Evolutionary conservation across 306 rosid genomes (phyloP), one percentile per base, ranked within the genome.

Genomic region (Vachellia collinsii): DNA sequence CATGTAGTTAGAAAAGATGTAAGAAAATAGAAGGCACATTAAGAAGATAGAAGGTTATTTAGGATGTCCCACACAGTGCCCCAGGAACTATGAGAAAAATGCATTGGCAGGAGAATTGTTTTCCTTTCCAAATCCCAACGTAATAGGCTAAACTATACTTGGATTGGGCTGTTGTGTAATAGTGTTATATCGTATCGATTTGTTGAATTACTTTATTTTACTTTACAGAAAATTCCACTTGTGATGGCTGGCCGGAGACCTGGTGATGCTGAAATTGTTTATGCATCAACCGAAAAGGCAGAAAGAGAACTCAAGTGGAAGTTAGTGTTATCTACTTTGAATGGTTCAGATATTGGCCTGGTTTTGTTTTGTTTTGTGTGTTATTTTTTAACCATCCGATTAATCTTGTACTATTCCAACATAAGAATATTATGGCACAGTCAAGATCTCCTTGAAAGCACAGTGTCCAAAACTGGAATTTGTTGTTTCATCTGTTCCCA

Each of bases 261-360:
- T 72, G 98, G 94, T 22, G 98, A 93, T 72, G 98, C 96, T 22
- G 98, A 93, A 85, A 68, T 88, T 22, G 90, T 95, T 58, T 95
- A 93, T 75, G 99, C 99, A 81, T 93, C 99, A 16, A 95, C 98
- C 12, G 84, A 89, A 36, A 95, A 93, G 83, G 99, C 98, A 44
- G 93, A 87, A 79, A 88, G 78, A 79, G 97, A 93, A 85, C 88
- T 95, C 79, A 87, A 88, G 75, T 95, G 99, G 99, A 91, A 88
- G 99, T 95, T 89, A 83, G 98, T 87, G 19, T 70, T 54, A 78
- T 80, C 42, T 20, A 69, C 56, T 29, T 70, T 34, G n/a, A 61
- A 25, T 61, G 12, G 67, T 25, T 12, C 6, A 23, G 37, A 54
- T 22, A 54, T 22, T 8, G 4, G 11, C 62, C 12, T 1, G 29